phyloP scores from a whole-genome alignment of 2,329 filamentous ascomycete genomes.

The Aspergillus texensis region DNA sequence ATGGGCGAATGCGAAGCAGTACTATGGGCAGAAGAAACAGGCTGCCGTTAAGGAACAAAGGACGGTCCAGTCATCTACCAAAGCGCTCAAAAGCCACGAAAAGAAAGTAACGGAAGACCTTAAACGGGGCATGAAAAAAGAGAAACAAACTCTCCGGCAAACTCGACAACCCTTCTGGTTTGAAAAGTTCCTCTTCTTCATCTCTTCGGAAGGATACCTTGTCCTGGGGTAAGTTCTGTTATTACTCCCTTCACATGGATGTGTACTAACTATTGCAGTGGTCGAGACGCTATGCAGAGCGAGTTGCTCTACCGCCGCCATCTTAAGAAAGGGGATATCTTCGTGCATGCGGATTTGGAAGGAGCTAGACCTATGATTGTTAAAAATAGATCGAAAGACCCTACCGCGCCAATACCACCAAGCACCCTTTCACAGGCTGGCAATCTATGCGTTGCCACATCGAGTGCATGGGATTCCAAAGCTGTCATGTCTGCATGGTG shows the following conservation, averaged over 20 bases:
- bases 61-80: constrained; percentile 77
- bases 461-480: constrained; percentile 93
- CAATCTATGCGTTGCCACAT: constrained; percentile 79
- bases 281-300: constrained; percentile 84
- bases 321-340: constrained; percentile 85
- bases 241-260: neutral
- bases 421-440: constrained; percentile 91
- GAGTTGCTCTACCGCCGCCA: constrained; percentile 89
- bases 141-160: constrained; percentile 82
- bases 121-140: constrained; percentile 85
- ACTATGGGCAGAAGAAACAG: constrained; percentile 84
- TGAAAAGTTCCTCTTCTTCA: constrained; percentile 94
- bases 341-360: constrained; percentile 85
- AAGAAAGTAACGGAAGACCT: constrained; percentile 84
- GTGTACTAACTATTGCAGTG: constrained; percentile 42
- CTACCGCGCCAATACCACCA: constrained; percentile 85
- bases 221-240: constrained; percentile 66
- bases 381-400: constrained; percentile 78
- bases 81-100: constrained; percentile 85
- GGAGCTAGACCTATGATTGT: constrained; percentile 85
- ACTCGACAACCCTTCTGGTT: constrained; percentile 90
- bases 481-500: constrained; percentile 96
- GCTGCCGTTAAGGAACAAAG: constrained; percentile 87
- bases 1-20: constrained; percentile 87
- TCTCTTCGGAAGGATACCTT: constrained; percentile 93